A percentile compares a stretch with the other conserved stretches of the same genome.
These are phyloP conservation scores for Botrytis galanthina DNA, from an alignment of 2,329 filamentous ascomycete genomes.

Conservation along the genomic window DNA sequence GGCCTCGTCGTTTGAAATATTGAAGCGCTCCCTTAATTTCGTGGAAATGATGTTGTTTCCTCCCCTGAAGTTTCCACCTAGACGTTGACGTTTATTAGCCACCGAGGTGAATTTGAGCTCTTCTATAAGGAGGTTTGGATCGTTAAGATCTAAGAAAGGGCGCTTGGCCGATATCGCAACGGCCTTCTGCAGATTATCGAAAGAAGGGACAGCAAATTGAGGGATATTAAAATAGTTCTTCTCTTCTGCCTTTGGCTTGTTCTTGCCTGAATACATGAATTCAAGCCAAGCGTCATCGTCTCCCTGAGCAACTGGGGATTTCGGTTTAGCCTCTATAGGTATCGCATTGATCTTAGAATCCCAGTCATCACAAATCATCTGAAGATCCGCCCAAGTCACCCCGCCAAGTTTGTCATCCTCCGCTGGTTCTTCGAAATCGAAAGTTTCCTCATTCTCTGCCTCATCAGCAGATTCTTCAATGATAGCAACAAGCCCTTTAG, in stretches of 20 bases:
- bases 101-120: slow-evolving; percentile 64
- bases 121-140: slow-evolving; percentile 82
- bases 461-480: slow-evolving; percentile 43
- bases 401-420: slow-evolving; percentile 66
- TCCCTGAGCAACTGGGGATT: slow-evolving; percentile 42
- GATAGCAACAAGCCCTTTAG: slow-evolving; percentile 48
- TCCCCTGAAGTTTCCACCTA: slow-evolving; percentile 56
- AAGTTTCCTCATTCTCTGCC: slow-evolving; percentile 46
- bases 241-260: slow-evolving; percentile 54
- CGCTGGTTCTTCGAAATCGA: slow-evolving; percentile 53
- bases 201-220: slow-evolving; percentile 63
- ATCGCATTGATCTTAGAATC: slow-evolving; percentile 56
- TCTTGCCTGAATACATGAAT: slow-evolving; percentile 61
- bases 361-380: slow-evolving; percentile 86
- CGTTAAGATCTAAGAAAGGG: slow-evolving; percentile 81
- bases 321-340: slow-evolving; percentile 31
- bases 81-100: slow-evolving; percentile 53
- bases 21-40: slow-evolving; percentile 79
- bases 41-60: slow-evolving; percentile 68
- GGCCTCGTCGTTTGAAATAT: slow-evolving; percentile 92
- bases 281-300: slow-evolving; percentile 60
- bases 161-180: slow-evolving; percentile 73
- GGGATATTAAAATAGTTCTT: slow-evolving; percentile 58
- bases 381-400: slow-evolving; percentile 75
- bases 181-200: slow-evolving; percentile 76